These are phyloP conservation scores for Ceratocystis colombiana DNA, from an alignment of 2,329 filamentous ascomycete genomes.

Conservation along the genomic window DNA sequence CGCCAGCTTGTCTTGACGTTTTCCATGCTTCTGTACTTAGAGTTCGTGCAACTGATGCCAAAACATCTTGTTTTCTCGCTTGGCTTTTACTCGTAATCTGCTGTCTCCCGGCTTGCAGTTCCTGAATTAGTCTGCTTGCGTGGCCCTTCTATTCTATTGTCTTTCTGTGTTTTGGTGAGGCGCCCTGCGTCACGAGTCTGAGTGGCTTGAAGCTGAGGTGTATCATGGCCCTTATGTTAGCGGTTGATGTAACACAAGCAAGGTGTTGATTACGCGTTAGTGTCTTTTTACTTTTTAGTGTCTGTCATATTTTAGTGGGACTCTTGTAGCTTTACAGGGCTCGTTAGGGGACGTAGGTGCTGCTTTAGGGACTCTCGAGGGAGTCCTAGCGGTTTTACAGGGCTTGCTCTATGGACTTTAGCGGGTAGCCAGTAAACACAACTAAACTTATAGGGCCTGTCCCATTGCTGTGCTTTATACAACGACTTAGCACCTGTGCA, in stretches of 20 bases:
- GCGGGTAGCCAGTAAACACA: too few species aligned
- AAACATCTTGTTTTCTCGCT: not conserved
- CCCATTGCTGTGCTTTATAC: too few species aligned
- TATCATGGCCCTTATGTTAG: not conserved
- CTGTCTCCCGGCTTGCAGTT: not conserved
- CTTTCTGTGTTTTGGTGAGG: not conserved
- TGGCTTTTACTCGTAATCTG: not conserved
- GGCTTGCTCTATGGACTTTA: too few species aligned
- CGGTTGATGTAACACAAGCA: constrained; percentile 3
- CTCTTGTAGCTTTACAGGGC: not conserved
- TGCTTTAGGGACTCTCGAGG: too few species aligned
- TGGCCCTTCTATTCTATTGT: not conserved
- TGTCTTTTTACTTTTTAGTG: constrained; percentile 4
- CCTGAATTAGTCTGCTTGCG: not conserved
- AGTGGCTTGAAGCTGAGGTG: not conserved
- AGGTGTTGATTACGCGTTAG: not conserved
- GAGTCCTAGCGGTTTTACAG: too few species aligned
- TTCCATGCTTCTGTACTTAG: not conserved
- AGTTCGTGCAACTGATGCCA: not conserved
- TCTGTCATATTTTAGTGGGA: not conserved
- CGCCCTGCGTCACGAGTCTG: too few species aligned
- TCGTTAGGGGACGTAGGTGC: not conserved
- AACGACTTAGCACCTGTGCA: too few species aligned
- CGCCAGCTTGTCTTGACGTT: not conserved
- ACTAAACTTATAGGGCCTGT: too few species aligned